Evolutionary conservation across 352 stramenopile species (phyloP).

Genomic region (Globisporangium abappressorium): DNA sequence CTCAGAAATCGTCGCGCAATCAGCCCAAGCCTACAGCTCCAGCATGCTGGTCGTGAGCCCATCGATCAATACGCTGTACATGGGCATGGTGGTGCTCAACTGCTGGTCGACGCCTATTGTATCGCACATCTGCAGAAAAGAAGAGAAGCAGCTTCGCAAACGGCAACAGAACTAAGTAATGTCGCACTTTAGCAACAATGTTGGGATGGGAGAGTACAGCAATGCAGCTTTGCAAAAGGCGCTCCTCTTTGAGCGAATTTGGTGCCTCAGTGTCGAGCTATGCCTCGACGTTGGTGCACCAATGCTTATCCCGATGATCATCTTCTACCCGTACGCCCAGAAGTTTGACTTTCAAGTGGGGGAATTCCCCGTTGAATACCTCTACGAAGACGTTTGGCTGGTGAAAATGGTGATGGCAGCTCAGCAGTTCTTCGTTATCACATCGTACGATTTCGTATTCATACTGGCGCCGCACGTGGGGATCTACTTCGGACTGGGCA

Average conservation of each 20-base stretch:
- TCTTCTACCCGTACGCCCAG: not conserved
- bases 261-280: not conserved
- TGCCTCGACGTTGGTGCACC: not conserved
- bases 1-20: not conserved
- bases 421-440: conserved; percentile 5
- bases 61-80: conserved; percentile 6
- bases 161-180: not conserved
- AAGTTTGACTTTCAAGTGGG: conserved; percentile 1
- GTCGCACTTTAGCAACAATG: not conserved
- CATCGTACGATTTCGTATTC: conserved; percentile 7
- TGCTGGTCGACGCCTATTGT: not conserved
- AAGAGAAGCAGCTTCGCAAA: not conserved
- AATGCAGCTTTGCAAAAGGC: not conserved
- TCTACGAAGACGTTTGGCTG: conserved; percentile 7
- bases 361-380: not conserved
- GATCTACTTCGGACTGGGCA: conserved; percentile 6
- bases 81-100: conserved; percentile 1
- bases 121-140: not conserved
- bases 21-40: conserved; percentile 7
- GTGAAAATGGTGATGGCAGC: conserved; percentile 12
- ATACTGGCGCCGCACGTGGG: conserved; percentile 18
- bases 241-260: not conserved
- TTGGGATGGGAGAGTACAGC: not conserved
- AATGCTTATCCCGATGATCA: conserved; percentile 2
- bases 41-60: conserved; percentile 4